Conservation (phyloP, 169 alveolate species). For the Cryptosporidium meleagridis region DNA sequence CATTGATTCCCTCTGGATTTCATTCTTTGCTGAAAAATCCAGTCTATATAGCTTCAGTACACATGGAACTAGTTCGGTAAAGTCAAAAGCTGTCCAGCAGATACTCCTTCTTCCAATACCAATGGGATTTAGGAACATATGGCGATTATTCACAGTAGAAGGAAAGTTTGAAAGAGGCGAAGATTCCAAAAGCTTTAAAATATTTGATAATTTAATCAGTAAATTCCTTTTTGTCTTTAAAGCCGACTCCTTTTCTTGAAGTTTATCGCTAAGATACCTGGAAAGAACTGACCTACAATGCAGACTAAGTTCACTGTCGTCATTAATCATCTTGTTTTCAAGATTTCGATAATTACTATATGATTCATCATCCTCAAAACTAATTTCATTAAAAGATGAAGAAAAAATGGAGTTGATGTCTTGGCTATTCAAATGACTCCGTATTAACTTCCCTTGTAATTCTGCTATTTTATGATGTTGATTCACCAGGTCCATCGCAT, state of each 20-base stretch:
- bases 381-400: not conserved
- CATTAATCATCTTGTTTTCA: constrained; percentile 21
- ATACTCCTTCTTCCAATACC: constrained; percentile 61
- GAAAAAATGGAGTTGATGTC: not conserved
- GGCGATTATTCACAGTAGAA: constrained; percentile 20
- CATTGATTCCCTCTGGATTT: constrained; percentile 17
- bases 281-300: constrained; percentile 36
- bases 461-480: constrained; percentile 65
- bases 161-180: constrained; percentile 67
- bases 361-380: constrained; percentile 38
- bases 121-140: constrained; percentile 62
- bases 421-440: not conserved
- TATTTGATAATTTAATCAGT: constrained; percentile 22
- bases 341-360: not conserved
- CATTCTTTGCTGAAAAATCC: constrained; percentile 38
- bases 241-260: constrained; percentile 31
- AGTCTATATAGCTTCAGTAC: constrained; percentile 44
- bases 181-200: constrained; percentile 23
- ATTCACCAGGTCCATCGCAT: constrained; percentile 52
- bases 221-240: constrained; percentile 31
- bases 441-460: constrained; percentile 40
- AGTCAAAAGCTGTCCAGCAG: constrained; percentile 66
- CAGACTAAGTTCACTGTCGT: constrained; percentile 20
- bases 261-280: constrained; percentile 20
- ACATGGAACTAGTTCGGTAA: constrained; percentile 45